Base-by-base conservation (phyloP, 495 filamentous ascomycete species). In the Peziza echinospora region DNA sequence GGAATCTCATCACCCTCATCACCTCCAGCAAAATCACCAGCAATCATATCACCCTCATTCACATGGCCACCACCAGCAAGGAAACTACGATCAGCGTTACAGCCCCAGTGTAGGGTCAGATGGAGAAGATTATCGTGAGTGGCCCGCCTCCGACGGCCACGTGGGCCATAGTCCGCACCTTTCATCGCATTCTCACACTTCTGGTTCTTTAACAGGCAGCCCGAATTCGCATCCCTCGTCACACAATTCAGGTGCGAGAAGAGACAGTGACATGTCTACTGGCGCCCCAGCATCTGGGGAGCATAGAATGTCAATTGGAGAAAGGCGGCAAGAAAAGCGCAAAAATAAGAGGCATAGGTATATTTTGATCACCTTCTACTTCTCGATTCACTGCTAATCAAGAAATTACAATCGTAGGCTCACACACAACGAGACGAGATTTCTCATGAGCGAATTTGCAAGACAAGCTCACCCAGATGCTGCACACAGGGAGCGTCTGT, bases 381-480 rank as follows among this genome's bases (percentile, higher is more conserved):
- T 11, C 37, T 42, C 16, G 11, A 47, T 28, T 19, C 11, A 17
- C 26, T 24, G 19, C 41, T 50, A 37, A 39, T 24, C 13, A 25
- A 22, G 21, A 49, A 34, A 51, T 21, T 41, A 48, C 19, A 34
- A 26, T 47, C 16, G 23, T 56, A 96, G 87, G 50, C 75, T 96
- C 51, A 96, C 87, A 10, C 87, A 94, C 58, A 89, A 89, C 53
- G 87, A 96, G 70, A 96, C 87, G 22, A 75, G 87, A 24, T 96
- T 93, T 55, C 66, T 96, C 45, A 91, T 93, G 84, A 94, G 84
- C 60, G 87, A 96, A 63, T 96, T 94, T 56, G 81, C 84, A 44
- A 83, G 87, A 52, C 84, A 96, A 55, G 81, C 87, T 19, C 87
- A 96, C 64, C 87, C 87, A 10, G 86, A 96, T 61, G 86, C 87